Base-by-base conservation (phyloP, 768 basidiomycete genomes). In the Russula lepida region DNA sequence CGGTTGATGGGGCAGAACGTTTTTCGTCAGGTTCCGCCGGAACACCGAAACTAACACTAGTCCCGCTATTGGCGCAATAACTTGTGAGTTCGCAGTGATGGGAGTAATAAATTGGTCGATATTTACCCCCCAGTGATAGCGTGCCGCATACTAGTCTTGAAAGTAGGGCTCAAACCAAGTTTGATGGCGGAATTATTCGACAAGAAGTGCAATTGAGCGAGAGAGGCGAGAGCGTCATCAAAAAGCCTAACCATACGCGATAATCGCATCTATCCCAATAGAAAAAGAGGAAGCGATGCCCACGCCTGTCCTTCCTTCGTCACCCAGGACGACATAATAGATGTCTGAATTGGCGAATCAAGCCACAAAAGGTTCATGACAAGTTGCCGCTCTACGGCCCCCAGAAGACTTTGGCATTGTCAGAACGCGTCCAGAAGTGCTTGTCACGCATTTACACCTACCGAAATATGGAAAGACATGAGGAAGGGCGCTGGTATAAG, bases 391-490 rank as follows among this genome's bases (percentile, higher is more conserved):
- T 93, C 88, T 23, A 94, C 70, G 21, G 89, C 83, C 2, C 82
- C 84, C 39, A 97, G 74, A 27, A 95, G 76, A 56, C 92, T 93
- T 93, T 69, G 4, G 4, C 27, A 27, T 44, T 37, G 43, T 51
- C 6, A 58, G 63, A 48, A 25, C 30, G 35, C 46, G 19, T 23
- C 15, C n/a, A 17, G 17, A 43, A 44, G 13, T 53, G 21, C 12
- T 41, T 43, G 33, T n/a, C 44, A 15, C 52, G 17, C 25, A 44
- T 41, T 35, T 25, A 17, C 7, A 44, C 77, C 64, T 63, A 91
- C 89, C 93, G 84, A 74, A 93, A 93, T 72, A 97, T 85, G 27
- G 90, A 86, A 54, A 97, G 81, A 74, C 92, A 93, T 75, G 89
- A 87, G 3, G 92, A 92, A 9, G 94, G 92, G 19, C 83, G 80